Percentiles rank a stretch among this genome's conserved stretches.
These are phyloP conservation scores for Gigaspora rosea DNA, from an alignment of 192 early-diverging fungal genomes.

Conservation along the genomic window DNA sequence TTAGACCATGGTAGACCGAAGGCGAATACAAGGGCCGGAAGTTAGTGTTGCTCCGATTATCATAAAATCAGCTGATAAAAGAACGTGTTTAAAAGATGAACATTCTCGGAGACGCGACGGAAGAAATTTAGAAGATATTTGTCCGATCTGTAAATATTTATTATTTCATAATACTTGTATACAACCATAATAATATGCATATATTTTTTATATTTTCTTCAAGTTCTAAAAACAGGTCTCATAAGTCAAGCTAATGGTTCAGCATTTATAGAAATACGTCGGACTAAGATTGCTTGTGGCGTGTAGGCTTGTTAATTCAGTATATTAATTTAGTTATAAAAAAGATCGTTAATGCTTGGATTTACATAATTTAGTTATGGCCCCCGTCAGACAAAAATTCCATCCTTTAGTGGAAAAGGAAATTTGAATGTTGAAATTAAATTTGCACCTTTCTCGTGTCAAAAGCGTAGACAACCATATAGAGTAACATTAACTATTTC, in stretches of 20 bases:
- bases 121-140: conserved; percentile 53
- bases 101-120: conserved; percentile 45
- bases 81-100: conserved; percentile 35
- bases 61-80: conserved; percentile 40
- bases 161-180: neutral
- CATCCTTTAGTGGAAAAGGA: conserved; percentile 55
- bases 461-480: conserved; percentile 54
- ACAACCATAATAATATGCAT: neutral
- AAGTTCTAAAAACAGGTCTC: conserved; percentile 71
- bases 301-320: conserved; percentile 58
- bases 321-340: neutral
- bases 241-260: conserved; percentile 76
- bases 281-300: conserved; percentile 74
- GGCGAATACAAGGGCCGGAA: conserved; percentile 57
- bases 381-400: conserved; percentile 59
- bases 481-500: conserved; percentile 39
- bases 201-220: conserved; percentile 3
- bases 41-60: conserved; percentile 51
- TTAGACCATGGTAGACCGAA: conserved; percentile 40
- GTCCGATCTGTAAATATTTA: conserved; percentile 53
- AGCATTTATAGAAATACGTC: conserved; percentile 71
- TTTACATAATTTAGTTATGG: conserved; percentile 58
- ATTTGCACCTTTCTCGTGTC: conserved; percentile 71
- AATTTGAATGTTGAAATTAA: conserved; percentile 74
- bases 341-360: neutral